Conservation (phyloP, 2,329 filamentous ascomycete genomes). For the Hypoxylon sp. region DNA sequence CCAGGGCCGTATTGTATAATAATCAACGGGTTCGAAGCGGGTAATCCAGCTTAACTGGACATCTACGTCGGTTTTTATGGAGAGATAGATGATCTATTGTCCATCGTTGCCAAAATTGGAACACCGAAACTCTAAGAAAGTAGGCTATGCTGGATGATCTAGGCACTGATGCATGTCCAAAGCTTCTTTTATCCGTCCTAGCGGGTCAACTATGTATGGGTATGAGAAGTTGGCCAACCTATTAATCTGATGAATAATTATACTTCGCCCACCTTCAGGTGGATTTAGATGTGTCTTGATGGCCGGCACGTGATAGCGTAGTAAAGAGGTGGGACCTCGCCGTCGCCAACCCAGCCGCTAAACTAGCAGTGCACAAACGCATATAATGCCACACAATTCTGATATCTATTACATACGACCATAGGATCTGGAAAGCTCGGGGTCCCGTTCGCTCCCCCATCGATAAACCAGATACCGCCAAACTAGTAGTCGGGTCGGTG, state of each 20-base stretch:
- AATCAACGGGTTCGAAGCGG: not conserved
- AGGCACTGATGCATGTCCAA: constrained; percentile 15
- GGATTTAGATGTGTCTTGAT: not conserved
- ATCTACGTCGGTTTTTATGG: not conserved
- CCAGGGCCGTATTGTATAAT: not conserved
- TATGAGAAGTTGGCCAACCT: not conserved
- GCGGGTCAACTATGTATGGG: not conserved
- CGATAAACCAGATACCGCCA: not conserved
- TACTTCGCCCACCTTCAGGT: not conserved
- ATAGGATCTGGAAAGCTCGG: constrained; percentile 1
- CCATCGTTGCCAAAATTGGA: not conserved
- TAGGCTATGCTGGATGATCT: constrained; percentile 5
- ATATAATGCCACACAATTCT: not conserved
- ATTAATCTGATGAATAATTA: not conserved
- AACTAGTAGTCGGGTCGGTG: constrained; percentile 2
- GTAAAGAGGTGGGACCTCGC: not conserved
- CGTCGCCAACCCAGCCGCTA: not conserved
- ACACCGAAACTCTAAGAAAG: constrained; percentile 27
- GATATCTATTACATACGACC: not conserved
- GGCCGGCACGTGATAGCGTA: not conserved
- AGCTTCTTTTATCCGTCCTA: constrained; percentile 2
- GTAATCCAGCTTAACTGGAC: not conserved
- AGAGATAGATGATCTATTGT: not conserved
- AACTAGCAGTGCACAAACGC: not conserved
- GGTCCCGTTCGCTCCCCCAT: not conserved